Base-by-base conservation (phyloP, 176 grass and related monocot species). In the Lolium rigidum region DNA sequence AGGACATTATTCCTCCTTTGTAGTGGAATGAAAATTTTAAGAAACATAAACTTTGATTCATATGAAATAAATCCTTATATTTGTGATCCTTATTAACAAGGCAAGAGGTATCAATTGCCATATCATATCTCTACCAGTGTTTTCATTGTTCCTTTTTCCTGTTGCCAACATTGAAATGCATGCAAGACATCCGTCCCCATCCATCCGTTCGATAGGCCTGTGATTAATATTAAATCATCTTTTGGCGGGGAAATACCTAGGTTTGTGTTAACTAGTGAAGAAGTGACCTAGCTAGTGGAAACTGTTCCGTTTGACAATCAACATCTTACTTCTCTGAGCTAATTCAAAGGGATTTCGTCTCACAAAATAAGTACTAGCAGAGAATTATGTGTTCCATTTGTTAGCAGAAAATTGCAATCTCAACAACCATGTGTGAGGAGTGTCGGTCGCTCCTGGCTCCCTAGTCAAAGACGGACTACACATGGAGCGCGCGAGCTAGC, bases 341-440 rank as follows among this genome's bases (percentile, higher is more conserved):
- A 43, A 60, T 3, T 74, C 13, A 37, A 13, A 37, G 5, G 16
- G 26, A 6, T 35, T 3, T 74, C 65, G 10, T 72, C 18, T 71
- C 22, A 13, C 10, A 2, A 46, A n/a, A 54, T 17, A 17, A 3
- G 12, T 51, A 43, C 0, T 5, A 44, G 39, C 69, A 47, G 10
- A 70, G 9, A 44, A 47, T 72, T 66, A n/a, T n/a, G n/a, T n/a
- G n/a, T 72, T 66, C 64, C 64, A 17, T 3, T 7, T 10, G 43
- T 20, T 66, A 6, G 62, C 44, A 51, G 79, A 48, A 75, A 69
- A 9, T 6, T 58, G 87, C 77, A 18, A 82, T 84, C 88, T 62
- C 83, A 86, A 90, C 83, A 61, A 82, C 78, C 83, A 77, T 90
- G 59, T n/a, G 66, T 13, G 37, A 47, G 25, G 78, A 67, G 88